Evolutionary conservation across 139 green algal species (phyloP).

Genomic region (Gonium pectorale): DNA sequence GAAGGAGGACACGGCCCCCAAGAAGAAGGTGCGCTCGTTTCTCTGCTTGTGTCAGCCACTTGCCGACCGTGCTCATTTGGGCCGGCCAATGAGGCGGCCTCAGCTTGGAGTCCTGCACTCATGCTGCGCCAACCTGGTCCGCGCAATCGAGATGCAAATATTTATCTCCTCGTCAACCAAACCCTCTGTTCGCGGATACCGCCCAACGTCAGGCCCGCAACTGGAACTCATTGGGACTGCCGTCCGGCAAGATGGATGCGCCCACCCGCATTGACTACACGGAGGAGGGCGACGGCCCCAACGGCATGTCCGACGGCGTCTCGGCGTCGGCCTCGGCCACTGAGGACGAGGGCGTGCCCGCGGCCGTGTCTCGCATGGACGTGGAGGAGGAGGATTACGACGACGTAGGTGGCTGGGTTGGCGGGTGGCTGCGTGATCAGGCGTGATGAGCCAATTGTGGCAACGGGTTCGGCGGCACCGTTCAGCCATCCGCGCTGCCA

Average conservation of each 20-base stretch:
- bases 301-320: too few relatives aligned
- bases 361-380: conserved; percentile 63
- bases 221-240: conserved; percentile 49
- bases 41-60: too few relatives aligned
- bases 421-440: not conserved
- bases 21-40: conserved; percentile 59
- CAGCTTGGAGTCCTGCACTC: too few relatives aligned
- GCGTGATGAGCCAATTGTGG: too few relatives aligned
- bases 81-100: too few relatives aligned
- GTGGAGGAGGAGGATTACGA: conserved; percentile 61
- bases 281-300: conserved; percentile 31
- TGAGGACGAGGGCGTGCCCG: conserved; percentile 25
- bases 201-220: conserved; percentile 40
- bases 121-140: too few relatives aligned
- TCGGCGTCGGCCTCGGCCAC: conserved; percentile 23
- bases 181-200: not conserved
- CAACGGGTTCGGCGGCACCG: too few relatives aligned
- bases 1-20: conserved; percentile 46
- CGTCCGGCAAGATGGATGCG: conserved; percentile 22
- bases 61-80: too few relatives aligned
- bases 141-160: too few relatives aligned
- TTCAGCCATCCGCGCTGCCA: too few relatives aligned
- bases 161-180: not conserved
- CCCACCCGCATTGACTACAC: conserved; percentile 58
- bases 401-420: conserved; percentile 50